Percentiles rank a stretch among this genome's conserved stretches.
phyloP scores from a whole-genome alignment of 2,329 filamentous ascomycete species.

The Fusarium armeniacum region DNA sequence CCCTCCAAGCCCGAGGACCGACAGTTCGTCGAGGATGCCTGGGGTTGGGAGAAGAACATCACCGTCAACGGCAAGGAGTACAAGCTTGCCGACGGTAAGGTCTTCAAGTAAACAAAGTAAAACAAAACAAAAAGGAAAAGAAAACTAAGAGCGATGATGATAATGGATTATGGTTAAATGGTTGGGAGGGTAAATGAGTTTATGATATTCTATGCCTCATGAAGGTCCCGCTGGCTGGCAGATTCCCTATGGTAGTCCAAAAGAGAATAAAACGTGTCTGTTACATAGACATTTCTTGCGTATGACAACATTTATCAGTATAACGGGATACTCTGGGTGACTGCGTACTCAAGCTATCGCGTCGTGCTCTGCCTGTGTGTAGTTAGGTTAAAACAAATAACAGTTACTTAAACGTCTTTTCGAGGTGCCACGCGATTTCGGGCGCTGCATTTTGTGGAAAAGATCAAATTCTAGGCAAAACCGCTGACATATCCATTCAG shows the following conservation, averaged over 20 bases:
- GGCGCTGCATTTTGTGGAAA: neutral
- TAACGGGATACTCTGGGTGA: neutral
- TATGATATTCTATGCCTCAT: slow-evolving; percentile 49
- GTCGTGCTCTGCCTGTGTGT: too few species aligned
- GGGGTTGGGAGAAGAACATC: slow-evolving; percentile 92
- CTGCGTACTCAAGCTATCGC: neutral
- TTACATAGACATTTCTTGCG: slow-evolving; percentile 41
- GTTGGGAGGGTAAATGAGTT: slow-evolving; percentile 50
- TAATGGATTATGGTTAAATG: slow-evolving; percentile 54
- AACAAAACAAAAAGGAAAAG: slow-evolving; percentile 36
- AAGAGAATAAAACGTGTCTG: slow-evolving; percentile 36
- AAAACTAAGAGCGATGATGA: slow-evolving; percentile 49
- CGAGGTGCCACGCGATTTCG: neutral
- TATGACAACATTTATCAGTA: neutral
- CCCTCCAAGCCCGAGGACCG: slow-evolving; percentile 85
- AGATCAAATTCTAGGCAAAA: neutral
- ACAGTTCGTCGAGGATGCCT: slow-evolving; percentile 87
- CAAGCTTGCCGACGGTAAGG: slow-evolving; percentile 91
- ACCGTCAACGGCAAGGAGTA: slow-evolving; percentile 88
- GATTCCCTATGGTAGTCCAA: slow-evolving; percentile 43
- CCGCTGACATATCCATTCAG: neutral
- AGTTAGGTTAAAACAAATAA: neutral
- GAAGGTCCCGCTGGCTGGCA: slow-evolving; percentile 43
- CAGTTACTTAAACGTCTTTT: neutral
- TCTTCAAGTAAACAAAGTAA: slow-evolving; percentile 86